Conservation (phyloP, 1,284 basidiomycete genomes). For the Ganoderma multipileum region DNA sequence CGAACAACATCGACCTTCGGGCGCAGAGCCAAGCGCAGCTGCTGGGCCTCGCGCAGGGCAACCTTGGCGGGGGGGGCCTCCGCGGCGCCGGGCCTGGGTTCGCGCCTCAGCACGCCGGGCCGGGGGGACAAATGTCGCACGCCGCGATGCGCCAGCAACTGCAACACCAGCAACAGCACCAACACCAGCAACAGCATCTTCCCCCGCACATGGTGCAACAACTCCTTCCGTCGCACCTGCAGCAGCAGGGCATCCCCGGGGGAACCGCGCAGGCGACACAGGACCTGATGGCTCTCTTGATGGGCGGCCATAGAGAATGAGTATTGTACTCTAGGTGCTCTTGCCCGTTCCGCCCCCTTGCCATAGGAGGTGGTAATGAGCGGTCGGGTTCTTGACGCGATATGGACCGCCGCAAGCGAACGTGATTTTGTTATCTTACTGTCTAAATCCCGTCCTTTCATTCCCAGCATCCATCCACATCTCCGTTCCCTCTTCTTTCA, state of each 20-base stretch:
- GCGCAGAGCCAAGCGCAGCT: constrained; percentile 56
- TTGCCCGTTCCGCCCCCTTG: not conserved
- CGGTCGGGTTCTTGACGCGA: not conserved
- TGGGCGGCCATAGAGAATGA: constrained; percentile 75
- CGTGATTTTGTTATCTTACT: constrained; percentile 18
- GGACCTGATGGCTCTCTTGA: constrained; percentile 80
- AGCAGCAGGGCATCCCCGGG: constrained; percentile 57
- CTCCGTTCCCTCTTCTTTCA: constrained; percentile 4
- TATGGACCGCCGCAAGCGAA: constrained; percentile 2
- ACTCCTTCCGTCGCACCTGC: constrained; percentile 65
- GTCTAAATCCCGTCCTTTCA: constrained; percentile 16
- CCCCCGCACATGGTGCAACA: constrained; percentile 64
- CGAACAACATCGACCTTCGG: constrained; percentile 62
- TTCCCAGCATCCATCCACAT: not conserved
- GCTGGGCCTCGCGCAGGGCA: constrained; percentile 52
- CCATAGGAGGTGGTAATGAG: not conserved
- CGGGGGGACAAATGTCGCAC: constrained; percentile 48
- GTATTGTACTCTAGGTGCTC: constrained; percentile 2
- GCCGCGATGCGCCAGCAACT: constrained; percentile 49
- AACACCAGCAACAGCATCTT: constrained; percentile 48
- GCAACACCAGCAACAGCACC: constrained; percentile 35
- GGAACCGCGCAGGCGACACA: constrained; percentile 63
- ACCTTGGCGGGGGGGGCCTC: constrained; percentile 41
- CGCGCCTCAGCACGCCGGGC: constrained; percentile 54
- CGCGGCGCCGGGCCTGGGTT: constrained; percentile 54